Percentiles rank a stretch among this genome's conserved stretches.
Conservation (phyloP, 1,284 basidiomycete species). For the Sphagnurus paluster region DNA sequence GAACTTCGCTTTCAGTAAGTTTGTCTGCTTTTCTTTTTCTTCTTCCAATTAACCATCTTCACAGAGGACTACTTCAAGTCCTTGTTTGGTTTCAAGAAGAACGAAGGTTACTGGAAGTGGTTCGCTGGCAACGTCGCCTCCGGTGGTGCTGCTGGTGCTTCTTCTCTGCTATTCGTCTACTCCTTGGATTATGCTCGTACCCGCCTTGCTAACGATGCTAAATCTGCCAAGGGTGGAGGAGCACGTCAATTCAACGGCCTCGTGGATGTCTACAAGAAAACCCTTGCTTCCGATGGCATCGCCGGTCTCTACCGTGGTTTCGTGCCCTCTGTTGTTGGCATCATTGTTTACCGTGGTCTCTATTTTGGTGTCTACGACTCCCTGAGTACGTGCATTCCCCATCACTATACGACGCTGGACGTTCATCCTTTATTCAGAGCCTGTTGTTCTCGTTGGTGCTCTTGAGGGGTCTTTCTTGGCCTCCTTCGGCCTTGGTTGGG, state of each 20-base stretch:
- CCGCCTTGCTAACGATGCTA: conserved; percentile 95
- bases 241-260: conserved; percentile 94
- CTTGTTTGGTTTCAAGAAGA: conserved; percentile 89
- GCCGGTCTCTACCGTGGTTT: conserved; percentile 95
- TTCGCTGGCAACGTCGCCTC: conserved; percentile 93
- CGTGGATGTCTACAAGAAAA: conserved; percentile 93
- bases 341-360: conserved; percentile 95
- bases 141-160: conserved; percentile 96
- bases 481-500: conserved; percentile 90
- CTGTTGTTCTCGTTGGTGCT: conserved; percentile 86
- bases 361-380: conserved; percentile 96
- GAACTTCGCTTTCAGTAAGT: conserved; percentile 93
- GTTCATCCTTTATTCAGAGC: conserved; percentile 53
- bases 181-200: conserved; percentile 98
- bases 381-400: conserved; percentile 59
- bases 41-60: conserved; percentile 13
- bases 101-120: conserved; percentile 88
- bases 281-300: conserved; percentile 85
- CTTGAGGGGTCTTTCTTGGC: conserved; percentile 90
- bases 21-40: background rate
- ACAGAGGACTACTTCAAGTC: conserved; percentile 97
- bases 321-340: conserved; percentile 92
- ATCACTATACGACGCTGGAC: too few relatives aligned
- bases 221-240: conserved; percentile 89
- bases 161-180: conserved; percentile 96